Evolutionary conservation across 495 filamentous ascomycete genomes (phyloP).

Genomic region (Penicillium soppii): DNA sequence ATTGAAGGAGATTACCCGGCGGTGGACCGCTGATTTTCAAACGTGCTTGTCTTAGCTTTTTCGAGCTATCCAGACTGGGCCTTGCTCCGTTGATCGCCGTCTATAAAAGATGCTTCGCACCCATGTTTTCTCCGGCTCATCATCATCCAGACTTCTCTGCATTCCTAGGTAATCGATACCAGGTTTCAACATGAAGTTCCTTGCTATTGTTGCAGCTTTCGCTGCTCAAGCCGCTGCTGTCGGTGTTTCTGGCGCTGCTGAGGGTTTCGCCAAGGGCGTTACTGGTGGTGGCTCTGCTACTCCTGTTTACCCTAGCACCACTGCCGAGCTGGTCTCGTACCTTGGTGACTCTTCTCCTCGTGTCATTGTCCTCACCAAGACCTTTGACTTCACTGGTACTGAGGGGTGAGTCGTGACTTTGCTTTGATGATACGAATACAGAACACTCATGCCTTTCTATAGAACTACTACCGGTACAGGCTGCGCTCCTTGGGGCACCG

Average conservation of each 20-base stretch:
- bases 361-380: conserved; percentile 39
- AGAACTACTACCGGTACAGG: conserved; percentile 37
- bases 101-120: conserved; percentile 2
- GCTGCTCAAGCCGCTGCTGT: conserved; percentile 28
- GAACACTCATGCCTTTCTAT: not conserved
- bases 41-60: not conserved
- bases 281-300: conserved; percentile 41
- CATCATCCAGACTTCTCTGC: not conserved
- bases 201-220: conserved; percentile 19
- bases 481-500: conserved; percentile 48
- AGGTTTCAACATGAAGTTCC: conserved; percentile 18
- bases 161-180: not conserved
- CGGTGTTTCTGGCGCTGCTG: conserved; percentile 36
- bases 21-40: not conserved
- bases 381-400: conserved; percentile 44
- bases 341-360: conserved; percentile 36
- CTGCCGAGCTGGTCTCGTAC: conserved; percentile 44
- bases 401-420: conserved; percentile 25
- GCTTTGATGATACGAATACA: not conserved
- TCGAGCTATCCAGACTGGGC: not conserved
- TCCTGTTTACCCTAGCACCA: conserved; percentile 38
- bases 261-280: conserved; percentile 42
- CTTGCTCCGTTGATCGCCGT: not conserved
- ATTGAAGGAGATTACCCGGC: not conserved
- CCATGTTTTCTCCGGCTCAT: not conserved